phyloP scores from a whole-genome alignment of 2,329 filamentous ascomycete species.

The Fusarium incarnatum region DNA sequence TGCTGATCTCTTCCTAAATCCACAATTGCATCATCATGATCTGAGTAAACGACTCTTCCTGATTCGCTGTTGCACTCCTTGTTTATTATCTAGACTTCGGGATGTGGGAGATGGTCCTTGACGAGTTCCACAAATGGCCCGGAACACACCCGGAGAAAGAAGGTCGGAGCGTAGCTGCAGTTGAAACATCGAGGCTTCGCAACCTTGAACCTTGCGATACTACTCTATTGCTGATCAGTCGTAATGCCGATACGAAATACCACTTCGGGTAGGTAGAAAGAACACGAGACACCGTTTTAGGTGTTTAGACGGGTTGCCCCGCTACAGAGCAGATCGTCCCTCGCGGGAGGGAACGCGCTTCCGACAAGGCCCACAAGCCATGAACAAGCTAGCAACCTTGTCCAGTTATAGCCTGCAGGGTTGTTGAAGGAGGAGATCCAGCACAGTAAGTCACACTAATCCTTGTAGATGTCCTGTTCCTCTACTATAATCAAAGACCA shows the following conservation, averaged over 20 bases:
- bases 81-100: neutral
- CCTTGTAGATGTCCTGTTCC: too few species aligned
- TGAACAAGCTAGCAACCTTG: too few species aligned
- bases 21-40: neutral
- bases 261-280: neutral
- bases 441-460: too few species aligned
- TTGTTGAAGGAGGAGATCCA: too few species aligned
- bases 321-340: neutral
- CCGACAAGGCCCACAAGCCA: neutral
- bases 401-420: too few species aligned
- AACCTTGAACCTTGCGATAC: neutral
- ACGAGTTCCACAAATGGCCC: neutral
- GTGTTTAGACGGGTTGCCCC: too few species aligned
- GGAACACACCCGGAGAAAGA: neutral
- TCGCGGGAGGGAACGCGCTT: neutral
- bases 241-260: neutral
- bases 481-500: too few species aligned
- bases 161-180: neutral
- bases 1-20: neutral
- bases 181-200: neutral
- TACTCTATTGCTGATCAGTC: neutral
- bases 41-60: neutral
- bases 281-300: neutral
- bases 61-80: neutral
- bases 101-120: neutral